Conservation (phyloP, 2,329 filamentous ascomycete species). For the Ceratocystiopsis brevicomis region DNA sequence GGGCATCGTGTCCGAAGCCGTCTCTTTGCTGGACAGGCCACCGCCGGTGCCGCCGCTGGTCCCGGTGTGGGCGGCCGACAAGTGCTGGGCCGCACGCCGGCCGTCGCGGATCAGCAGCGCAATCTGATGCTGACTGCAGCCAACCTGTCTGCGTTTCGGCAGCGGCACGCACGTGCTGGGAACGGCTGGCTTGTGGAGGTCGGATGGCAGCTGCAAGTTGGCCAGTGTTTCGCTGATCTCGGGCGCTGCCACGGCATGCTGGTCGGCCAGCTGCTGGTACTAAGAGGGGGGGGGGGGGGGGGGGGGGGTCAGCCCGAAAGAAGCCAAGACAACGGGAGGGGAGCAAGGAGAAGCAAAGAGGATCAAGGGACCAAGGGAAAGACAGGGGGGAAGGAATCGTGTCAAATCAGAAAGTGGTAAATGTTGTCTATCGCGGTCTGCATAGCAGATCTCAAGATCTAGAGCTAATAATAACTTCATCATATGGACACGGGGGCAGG, state of each 20-base stretch:
- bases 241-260: constrained; percentile 44
- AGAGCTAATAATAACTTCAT: constrained; percentile 50
- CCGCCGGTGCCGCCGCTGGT: constrained; percentile 27
- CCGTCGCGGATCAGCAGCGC: constrained; percentile 47
- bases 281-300: too few species aligned
- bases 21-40: constrained; percentile 28
- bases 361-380: constrained; percentile 6
- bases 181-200: constrained; percentile 25
- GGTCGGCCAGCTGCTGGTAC: constrained; percentile 48
- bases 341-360: constrained; percentile 9
- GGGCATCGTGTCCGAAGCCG: constrained; percentile 25
- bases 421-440: constrained; percentile 43
- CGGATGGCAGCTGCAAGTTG: constrained; percentile 46
- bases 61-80: constrained; percentile 15
- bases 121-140: constrained; percentile 34
- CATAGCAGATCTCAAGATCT: constrained; percentile 57
- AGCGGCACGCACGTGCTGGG: constrained; percentile 35
- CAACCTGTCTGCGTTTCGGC: constrained; percentile 26
- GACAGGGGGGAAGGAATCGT: constrained; percentile 4
- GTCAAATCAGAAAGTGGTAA: constrained; percentile 21
- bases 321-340: constrained; percentile 1
- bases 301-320: background rate
- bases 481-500: constrained; percentile 7
- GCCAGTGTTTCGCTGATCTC: constrained; percentile 48
- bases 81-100: constrained; percentile 35